Evolutionary conservation across 768 basidiomycete genomes (phyloP).

Genomic region (Gyrodon lividus): DNA sequence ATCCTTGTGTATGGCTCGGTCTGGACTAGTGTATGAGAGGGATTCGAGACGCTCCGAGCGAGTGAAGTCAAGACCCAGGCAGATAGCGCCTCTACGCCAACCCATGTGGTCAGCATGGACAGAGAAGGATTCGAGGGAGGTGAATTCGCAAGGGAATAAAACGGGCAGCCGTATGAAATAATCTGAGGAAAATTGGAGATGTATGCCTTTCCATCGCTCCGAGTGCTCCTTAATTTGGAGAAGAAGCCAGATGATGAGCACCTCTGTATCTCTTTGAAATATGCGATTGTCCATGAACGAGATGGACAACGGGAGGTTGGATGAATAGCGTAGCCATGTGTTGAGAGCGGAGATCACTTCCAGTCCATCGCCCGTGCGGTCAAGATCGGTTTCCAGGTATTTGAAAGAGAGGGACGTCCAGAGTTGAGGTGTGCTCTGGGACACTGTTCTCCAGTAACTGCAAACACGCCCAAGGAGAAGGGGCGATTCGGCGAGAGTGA

Average conservation of each 20-base stretch:
- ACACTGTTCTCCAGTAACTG: conserved; percentile 23
- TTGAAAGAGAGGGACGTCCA: conserved; percentile 26
- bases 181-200: conserved; percentile 28
- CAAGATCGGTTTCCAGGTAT: conserved; percentile 20
- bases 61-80: conserved; percentile 20
- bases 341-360: conserved; percentile 15
- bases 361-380: conserved; percentile 20
- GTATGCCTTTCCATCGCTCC: conserved; percentile 23
- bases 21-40: conserved; percentile 26
- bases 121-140: conserved; percentile 22
- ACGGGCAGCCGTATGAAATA: conserved; percentile 19
- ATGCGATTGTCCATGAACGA: conserved; percentile 27
- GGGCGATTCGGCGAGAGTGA: conserved; percentile 13
- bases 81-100: conserved; percentile 22
- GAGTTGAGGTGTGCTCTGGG: conserved; percentile 16
- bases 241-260: conserved; percentile 18
- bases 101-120: conserved; percentile 29
- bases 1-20: conserved; percentile 20
- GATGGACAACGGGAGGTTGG: conserved; percentile 22
- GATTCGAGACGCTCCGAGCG: conserved; percentile 18
- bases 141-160: conserved; percentile 21
- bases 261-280: conserved; percentile 24
- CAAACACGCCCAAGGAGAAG: conserved; percentile 28
- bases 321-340: conserved; percentile 24
- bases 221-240: conserved; percentile 18